Evolutionary conservation across 164 flowering plant genomes (phyloP).

Genomic region (Paratinospora sagittata): DNA sequence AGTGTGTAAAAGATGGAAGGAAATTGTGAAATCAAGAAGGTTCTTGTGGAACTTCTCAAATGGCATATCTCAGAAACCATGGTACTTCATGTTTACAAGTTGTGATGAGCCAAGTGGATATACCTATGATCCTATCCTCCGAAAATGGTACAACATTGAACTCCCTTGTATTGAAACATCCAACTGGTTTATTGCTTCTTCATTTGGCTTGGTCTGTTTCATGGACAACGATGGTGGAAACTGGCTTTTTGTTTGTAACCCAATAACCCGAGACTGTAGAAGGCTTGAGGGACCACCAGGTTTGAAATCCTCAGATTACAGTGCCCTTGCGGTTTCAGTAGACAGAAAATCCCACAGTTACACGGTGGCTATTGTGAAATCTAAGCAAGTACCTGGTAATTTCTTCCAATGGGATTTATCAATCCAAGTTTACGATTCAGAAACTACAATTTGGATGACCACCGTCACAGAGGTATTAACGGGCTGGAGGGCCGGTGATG

Average conservation of each 20-base stretch:
- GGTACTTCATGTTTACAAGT: conserved; percentile 94
- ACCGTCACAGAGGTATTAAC: conserved; percentile 51
- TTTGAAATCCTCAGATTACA: conserved; percentile 60
- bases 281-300: conserved; percentile 60
- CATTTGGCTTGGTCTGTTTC: conserved; percentile 77
- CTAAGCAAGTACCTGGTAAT: conserved; percentile 75
- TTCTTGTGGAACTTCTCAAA: conserved; percentile 61
- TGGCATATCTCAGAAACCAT: conserved; percentile 54
- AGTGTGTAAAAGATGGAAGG: conserved; percentile 88
- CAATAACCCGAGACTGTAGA: conserved; percentile 50
- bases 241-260: conserved; percentile 67
- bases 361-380: conserved; percentile 56
- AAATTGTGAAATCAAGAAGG: conserved; percentile 58
- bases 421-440: conserved; percentile 62
- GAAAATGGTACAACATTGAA: conserved; percentile 76
- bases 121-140: conserved; percentile 73
- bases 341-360: conserved; percentile 42
- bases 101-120: conserved; percentile 72
- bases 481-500: conserved; percentile 97
- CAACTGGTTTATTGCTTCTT: conserved; percentile 68
- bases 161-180: conserved; percentile 64
- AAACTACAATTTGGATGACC: conserved; percentile 57
- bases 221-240: conserved; percentile 69
- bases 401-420: conserved; percentile 83
- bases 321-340: conserved; percentile 64